Evolutionary conservation across 2,329 filamentous ascomycete species (phyloP).

Genomic region (Penicillium oxalicum): DNA sequence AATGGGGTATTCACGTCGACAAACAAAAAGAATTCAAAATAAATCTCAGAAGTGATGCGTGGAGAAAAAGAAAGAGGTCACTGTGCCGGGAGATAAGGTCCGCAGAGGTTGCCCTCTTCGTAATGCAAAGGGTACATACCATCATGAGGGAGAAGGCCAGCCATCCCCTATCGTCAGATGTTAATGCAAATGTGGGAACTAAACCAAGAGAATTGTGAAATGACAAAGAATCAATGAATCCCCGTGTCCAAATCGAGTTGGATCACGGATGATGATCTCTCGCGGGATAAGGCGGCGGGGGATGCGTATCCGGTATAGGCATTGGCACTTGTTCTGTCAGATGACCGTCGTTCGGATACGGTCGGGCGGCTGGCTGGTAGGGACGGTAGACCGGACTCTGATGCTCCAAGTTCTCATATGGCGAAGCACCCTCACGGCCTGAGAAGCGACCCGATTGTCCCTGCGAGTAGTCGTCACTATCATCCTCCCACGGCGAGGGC

Average conservation of each 20-base stretch:
- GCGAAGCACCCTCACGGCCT: constrained; percentile 6
- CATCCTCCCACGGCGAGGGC: constrained; percentile 17
- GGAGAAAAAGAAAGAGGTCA: background rate
- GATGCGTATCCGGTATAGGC: constrained; percentile 28
- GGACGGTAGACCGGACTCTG: constrained; percentile 7
- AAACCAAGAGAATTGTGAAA: background rate
- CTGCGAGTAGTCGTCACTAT: constrained; percentile 13
- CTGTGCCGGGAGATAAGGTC: background rate
- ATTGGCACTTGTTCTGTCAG: constrained; percentile 28
- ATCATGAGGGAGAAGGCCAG: constrained; percentile 9
- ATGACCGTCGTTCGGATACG: constrained; percentile 18
- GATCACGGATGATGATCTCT: constrained; percentile 15
- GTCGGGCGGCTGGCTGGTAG: constrained; percentile 3
- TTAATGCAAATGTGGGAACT: background rate
- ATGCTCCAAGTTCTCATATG: constrained; percentile 13
- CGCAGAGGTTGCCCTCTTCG: constrained; percentile 7
- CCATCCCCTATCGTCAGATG: constrained; percentile 3
- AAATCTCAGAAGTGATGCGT: background rate
- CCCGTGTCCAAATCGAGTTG: too few relatives aligned
- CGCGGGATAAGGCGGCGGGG: constrained; percentile 22
- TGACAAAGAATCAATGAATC: too few relatives aligned
- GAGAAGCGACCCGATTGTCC: constrained; percentile 14
- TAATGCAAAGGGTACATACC: constrained; percentile 11
- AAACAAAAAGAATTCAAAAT: constrained; percentile 7
- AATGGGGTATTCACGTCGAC: constrained; percentile 19